Conservation (phyloP, 805 yeast species). For the Candida corydali region DNA sequence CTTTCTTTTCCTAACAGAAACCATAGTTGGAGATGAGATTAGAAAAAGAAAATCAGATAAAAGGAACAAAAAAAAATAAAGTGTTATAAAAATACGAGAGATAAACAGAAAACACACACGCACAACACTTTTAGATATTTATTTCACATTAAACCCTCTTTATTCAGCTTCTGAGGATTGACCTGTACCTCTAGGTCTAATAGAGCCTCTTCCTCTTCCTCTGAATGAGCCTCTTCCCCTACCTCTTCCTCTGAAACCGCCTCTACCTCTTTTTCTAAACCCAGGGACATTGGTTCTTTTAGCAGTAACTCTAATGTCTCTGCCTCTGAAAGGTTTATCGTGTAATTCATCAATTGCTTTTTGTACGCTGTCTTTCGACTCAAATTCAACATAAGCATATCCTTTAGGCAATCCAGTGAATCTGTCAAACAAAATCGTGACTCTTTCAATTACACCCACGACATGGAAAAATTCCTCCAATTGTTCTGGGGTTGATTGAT, state of each 20-base stretch:
- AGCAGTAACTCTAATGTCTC: conserved; percentile 42
- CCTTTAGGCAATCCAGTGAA: conserved; percentile 50
- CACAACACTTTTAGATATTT: no score
- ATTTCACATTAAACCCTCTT: no score
- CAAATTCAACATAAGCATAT: conserved; percentile 62
- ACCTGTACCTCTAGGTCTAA: conserved; percentile 10
- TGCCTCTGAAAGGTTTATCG: conserved; percentile 41
- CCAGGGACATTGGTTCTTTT: conserved; percentile 58
- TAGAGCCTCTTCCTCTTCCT: conserved; percentile 20
- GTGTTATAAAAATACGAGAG: no score
- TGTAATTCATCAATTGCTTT: conserved; percentile 43
- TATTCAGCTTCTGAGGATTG: conserved; percentile 8
- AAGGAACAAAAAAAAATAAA: neutral
- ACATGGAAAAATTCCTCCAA: conserved; percentile 44
- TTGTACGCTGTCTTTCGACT: conserved; percentile 34
- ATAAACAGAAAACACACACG: neutral
- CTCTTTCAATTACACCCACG: conserved; percentile 46
- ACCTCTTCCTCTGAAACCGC: conserved; percentile 12
- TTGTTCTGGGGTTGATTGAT: conserved; percentile 46
- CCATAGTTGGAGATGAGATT: conserved; percentile 36
- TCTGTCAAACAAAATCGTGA: conserved; percentile 48
- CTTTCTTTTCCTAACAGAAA: conserved; percentile 81
- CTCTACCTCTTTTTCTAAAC: conserved; percentile 19
- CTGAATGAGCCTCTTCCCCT: conserved; percentile 13
- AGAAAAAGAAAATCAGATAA: neutral